Evolutionary conservation across 2,329 filamentous ascomycete genomes (phyloP).

Genomic region (Colletotrichum tabaci): DNA sequence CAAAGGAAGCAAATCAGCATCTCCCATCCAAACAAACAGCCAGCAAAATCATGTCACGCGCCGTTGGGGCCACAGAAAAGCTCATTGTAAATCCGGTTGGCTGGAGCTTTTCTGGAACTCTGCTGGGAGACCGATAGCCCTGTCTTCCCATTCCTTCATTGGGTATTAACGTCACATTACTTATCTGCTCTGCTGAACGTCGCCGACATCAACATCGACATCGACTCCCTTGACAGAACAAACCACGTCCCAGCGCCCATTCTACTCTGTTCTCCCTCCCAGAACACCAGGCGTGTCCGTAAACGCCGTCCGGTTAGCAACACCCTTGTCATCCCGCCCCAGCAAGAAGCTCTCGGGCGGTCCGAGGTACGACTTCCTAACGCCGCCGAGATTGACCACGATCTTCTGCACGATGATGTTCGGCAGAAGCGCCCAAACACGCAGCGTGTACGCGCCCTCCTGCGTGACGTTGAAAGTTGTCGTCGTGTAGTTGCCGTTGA

Average conservation of each 20-base stretch:
- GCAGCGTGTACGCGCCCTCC: slow-evolving; percentile 64
- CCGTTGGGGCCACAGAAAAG: neutral
- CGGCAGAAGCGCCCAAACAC: slow-evolving; percentile 67
- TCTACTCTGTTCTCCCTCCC: slow-evolving; percentile 11
- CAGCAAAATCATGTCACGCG: slow-evolving; percentile 1
- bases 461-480: slow-evolving; percentile 57
- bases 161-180: neutral
- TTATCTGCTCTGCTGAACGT: neutral
- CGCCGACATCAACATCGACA: too few relatives aligned
- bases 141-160: neutral
- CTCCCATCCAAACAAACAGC: neutral
- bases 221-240: too few relatives aligned
- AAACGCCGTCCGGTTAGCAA: slow-evolving; percentile 57
- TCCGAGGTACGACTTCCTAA: slow-evolving; percentile 68
- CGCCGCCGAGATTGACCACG: slow-evolving; percentile 68
- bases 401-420: slow-evolving; percentile 71
- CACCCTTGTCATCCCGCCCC: slow-evolving; percentile 56
- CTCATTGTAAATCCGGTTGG: neutral
- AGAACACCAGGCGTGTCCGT: slow-evolving; percentile 43
- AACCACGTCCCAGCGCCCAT: neutral
- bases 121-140: neutral
- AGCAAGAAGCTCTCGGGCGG: slow-evolving; percentile 69
- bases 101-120: too few relatives aligned
- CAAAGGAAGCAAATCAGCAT: slow-evolving; percentile 4
- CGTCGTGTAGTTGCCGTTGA: slow-evolving; percentile 60